These are phyloP conservation scores for Argentina anserina DNA, from an alignment of 306 rosid genomes.

Conservation along the genomic window DNA sequence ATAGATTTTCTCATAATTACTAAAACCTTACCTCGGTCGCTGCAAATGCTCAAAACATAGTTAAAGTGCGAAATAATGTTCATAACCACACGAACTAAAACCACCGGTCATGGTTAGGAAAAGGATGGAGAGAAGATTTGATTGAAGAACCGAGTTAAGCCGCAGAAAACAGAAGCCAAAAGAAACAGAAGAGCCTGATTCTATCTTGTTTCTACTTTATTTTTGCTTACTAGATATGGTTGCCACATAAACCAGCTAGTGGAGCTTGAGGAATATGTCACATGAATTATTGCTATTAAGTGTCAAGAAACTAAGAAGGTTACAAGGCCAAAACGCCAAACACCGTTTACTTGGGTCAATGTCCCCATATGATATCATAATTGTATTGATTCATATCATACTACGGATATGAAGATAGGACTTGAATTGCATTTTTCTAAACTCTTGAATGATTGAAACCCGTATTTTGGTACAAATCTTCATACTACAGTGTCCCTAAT, in stretches of 20 bases:
- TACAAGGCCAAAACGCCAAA: constrained; percentile 11
- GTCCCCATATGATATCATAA: not conserved
- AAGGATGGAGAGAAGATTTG: not conserved
- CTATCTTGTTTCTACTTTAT: not conserved
- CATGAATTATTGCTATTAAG: constrained; percentile 1
- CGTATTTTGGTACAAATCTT: not conserved
- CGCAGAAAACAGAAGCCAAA: not conserved
- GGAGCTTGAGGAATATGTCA: not conserved
- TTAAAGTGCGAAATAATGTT: not conserved
- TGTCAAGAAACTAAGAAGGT: not conserved
- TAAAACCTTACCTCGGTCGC: not conserved
- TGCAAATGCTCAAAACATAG: not conserved
- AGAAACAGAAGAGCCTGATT: not conserved
- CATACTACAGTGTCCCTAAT: not conserved
- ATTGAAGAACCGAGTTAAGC: not conserved
- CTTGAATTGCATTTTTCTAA: not conserved
- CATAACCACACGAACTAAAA: not conserved
- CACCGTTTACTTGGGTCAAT: constrained; percentile 11
- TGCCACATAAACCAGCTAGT: not conserved
- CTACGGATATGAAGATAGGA: not conserved
- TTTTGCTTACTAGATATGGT: not conserved
- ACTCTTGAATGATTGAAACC: not conserved
- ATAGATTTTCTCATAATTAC: not conserved
- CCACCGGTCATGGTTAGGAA: not conserved
- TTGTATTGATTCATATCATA: no score